Conservation (phyloP, 2,329 filamentous ascomycete genomes). For the Cucurbitaria berberidis region DNA sequence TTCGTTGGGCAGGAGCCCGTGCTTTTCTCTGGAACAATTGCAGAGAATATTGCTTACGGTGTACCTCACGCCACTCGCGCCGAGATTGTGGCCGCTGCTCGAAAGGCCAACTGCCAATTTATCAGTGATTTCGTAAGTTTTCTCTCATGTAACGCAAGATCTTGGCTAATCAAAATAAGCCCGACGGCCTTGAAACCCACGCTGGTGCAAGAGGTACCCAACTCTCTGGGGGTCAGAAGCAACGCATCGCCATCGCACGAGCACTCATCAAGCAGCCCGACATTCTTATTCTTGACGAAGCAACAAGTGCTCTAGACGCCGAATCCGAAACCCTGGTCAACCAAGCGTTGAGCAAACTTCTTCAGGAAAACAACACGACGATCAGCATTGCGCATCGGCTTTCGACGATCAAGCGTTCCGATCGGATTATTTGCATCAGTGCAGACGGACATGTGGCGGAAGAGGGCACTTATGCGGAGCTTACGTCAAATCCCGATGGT, state of each 20-base stretch:
- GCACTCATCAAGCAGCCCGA: conserved; percentile 95
- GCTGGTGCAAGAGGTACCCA: conserved; percentile 93
- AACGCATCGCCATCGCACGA: conserved; percentile 94
- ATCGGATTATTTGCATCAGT: conserved; percentile 90
- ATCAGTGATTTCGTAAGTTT: conserved; percentile 83
- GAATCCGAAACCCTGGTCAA: conserved; percentile 98
- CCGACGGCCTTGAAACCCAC: conserved; percentile 91
- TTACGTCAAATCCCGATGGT: conserved; percentile 75
- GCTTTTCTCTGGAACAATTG: conserved; percentile 82
- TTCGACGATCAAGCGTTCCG: conserved; percentile 94
- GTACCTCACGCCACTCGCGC: conserved; percentile 76
- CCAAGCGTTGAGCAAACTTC: conserved; percentile 78
- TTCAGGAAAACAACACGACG: conserved; percentile 89
- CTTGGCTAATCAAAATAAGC: conserved; percentile 53
- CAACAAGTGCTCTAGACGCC: conserved; percentile 92
- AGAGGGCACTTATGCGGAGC: conserved; percentile 79
- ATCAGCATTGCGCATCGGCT: conserved; percentile 97
- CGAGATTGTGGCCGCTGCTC: conserved; percentile 85
- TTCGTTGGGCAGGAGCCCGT: conserved; percentile 97
- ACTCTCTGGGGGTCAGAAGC: conserved; percentile 94
- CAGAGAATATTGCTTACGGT: conserved; percentile 91
- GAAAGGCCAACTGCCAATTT: conserved; percentile 94
- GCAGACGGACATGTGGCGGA: conserved; percentile 89
- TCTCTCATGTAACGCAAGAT: background rate
- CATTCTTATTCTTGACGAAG: conserved; percentile 93